These are phyloP conservation scores for Trifolium repens DNA, from an alignment of 306 rosid species.

Conservation along the genomic window DNA sequence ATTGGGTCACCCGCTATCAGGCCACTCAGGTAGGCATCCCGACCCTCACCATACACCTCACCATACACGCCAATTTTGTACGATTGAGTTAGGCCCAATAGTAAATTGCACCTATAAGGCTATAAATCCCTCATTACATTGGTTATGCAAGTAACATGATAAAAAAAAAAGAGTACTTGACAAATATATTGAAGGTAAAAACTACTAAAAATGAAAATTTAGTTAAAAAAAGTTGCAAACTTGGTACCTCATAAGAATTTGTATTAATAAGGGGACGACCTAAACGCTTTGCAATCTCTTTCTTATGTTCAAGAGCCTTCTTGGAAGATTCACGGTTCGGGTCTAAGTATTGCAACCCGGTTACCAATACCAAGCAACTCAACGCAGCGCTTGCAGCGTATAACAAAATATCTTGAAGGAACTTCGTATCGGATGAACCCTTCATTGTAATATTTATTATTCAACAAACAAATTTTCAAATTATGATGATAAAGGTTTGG, in stretches of 20 bases:
- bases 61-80: too few relatives aligned
- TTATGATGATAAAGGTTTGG: too few relatives aligned
- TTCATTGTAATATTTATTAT: slow-evolving; percentile 45
- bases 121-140: too few relatives aligned
- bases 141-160: too few relatives aligned
- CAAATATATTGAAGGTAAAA: too few relatives aligned
- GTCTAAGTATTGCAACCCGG: slow-evolving; percentile 83
- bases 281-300: slow-evolving; percentile 87
- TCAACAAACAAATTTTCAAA: not conserved
- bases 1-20: too few relatives aligned
- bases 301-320: slow-evolving; percentile 86
- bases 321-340: slow-evolving; percentile 91
- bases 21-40: too few relatives aligned
- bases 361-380: slow-evolving; percentile 76
- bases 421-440: slow-evolving; percentile 69
- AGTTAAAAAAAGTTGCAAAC: not conserved
- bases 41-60: too few relatives aligned
- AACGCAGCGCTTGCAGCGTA: slow-evolving; percentile 97
- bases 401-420: slow-evolving; percentile 69
- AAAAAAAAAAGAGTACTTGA: too few relatives aligned
- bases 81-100: too few relatives aligned
- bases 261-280: slow-evolving; percentile 98
- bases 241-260: slow-evolving; percentile 73
- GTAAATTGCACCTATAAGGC: too few relatives aligned
- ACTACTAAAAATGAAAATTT: too few relatives aligned